Percentiles rank a stretch among this genome's conserved stretches.
Conservation (phyloP, 1,284 basidiomycete genomes). For the Athelia sp. region DNA sequence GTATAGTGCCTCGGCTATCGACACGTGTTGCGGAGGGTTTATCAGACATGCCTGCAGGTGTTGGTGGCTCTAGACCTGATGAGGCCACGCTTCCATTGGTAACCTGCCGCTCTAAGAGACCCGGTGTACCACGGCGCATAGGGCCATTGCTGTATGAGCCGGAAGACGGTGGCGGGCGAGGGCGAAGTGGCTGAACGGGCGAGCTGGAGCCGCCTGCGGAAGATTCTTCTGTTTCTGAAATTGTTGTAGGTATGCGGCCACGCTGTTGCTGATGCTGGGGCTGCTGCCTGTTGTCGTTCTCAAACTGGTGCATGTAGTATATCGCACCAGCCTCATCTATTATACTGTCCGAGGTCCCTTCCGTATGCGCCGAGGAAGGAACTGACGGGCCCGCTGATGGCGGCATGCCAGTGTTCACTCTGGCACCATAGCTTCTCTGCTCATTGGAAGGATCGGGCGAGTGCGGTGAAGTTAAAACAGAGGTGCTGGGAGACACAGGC, state of each 20-base stretch:
- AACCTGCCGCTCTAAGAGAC: conserved; percentile 24
- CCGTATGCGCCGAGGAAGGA: conserved; percentile 4
- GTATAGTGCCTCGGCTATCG: conserved; percentile 32
- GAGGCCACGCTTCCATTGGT: conserved; percentile 10
- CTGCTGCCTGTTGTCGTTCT: conserved; percentile 25
- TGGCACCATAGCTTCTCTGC: no score
- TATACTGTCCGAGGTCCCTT: conserved; percentile 33
- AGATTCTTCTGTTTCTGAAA: conserved; percentile 25
- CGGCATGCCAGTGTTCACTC: not conserved
- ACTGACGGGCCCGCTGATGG: conserved; percentile 12
- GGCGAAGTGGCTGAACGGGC: not conserved
- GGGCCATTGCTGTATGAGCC: not conserved
- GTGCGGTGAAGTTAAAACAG: conserved; percentile 1
- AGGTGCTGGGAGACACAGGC: not conserved
- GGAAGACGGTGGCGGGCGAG: not conserved
- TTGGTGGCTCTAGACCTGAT: conserved; percentile 4
- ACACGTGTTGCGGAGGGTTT: conserved; percentile 88
- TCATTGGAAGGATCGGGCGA: no score
- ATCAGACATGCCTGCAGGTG: conserved; percentile 31
- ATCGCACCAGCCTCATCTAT: conserved; percentile 57
- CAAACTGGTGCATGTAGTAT: conserved; percentile 63
- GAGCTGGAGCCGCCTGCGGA: conserved; percentile 18
- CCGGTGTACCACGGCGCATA: conserved; percentile 31
- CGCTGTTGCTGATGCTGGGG: conserved; percentile 5
- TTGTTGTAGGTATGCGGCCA: conserved; percentile 33